Evolutionary conservation across 805 yeast species (phyloP), one percentile per base, ranked within the genome.

Genomic region (Lachancea quebecensis): DNA sequence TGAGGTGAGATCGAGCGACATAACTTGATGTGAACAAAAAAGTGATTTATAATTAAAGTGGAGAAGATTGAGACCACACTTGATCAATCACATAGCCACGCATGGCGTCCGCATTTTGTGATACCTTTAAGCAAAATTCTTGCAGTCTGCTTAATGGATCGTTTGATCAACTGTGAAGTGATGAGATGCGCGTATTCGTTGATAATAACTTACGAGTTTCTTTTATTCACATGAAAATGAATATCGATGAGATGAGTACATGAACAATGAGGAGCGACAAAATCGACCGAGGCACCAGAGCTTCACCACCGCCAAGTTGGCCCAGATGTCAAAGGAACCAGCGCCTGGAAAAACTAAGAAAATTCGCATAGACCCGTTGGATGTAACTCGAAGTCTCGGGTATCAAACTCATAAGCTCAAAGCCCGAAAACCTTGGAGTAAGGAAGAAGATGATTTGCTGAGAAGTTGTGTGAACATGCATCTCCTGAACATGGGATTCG

Each of bases 341-440:
- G 35, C 30, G 25, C 27, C 36, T 29, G 39, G 39, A 12, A 41
- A 43, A 29, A 9, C 28, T 16, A 39, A 39, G 28, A 43, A 44
- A 21, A 31, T 40, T 1, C 37, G 40, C 14, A 44, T 71, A 38
- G 68, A 71, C 48, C 69, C 72, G 2, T 49, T 71, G 41, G 72
- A 67, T 36, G 73, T 84, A 29, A 81, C 91, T 4, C 84, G 82
- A 56, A 76, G 85, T 2, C 63, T 85, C 8, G 93, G 93, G 5
- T 82, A 79, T 57, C 84, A 82, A 53, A 85, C 89, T 1, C 81
- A 80, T 57, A 65, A 91, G 34, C 70, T 82, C 43, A 77, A 69
- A 18, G 68, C 78, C 4, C 67, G 91, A 45, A 75, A 77, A 45
- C 75, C 85, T 10, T 89, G 96, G 96, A 71, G 81, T 3, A 73